phyloP scores from a whole-genome alignment of 441 rosid species.

The Croton laevigatus region DNA sequence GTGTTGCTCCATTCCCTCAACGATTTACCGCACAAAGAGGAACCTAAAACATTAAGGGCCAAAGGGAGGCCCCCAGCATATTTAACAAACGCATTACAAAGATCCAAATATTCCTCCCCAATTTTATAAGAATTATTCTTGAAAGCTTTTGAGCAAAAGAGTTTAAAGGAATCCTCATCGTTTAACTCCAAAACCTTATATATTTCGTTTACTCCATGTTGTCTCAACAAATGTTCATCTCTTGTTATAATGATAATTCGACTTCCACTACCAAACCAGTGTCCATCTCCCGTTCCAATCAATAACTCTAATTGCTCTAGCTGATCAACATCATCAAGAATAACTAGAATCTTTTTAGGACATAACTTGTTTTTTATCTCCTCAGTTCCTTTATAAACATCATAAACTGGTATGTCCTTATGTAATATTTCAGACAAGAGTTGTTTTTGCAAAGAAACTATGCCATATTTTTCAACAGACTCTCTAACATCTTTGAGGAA shows the following conservation, averaged over 20 bases:
- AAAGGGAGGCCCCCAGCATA: too few relatives aligned
- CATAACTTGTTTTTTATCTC: slow-evolving; percentile 2
- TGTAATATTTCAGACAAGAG: slow-evolving; percentile 9
- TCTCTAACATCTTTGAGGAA: neutral
- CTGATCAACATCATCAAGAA: slow-evolving; percentile 24
- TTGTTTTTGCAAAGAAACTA: slow-evolving; percentile 2
- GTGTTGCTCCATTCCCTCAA: too few relatives aligned
- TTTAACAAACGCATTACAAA: too few relatives aligned
- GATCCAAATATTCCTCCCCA: too few relatives aligned
- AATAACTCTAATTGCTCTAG: slow-evolving; percentile 8
- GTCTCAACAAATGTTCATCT: too few relatives aligned
- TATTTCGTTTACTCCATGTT: slow-evolving; percentile 3
- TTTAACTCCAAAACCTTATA: slow-evolving; percentile 1
- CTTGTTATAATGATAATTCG: slow-evolving; percentile 5
- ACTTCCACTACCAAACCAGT: slow-evolving; percentile 28
- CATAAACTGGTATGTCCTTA: too few relatives aligned
- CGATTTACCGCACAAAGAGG: too few relatives aligned
- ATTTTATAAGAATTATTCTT: too few relatives aligned
- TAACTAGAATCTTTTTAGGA: slow-evolving; percentile 6
- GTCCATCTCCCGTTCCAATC: slow-evolving; percentile 7
- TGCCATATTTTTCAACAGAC: neutral
- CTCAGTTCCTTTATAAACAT: neutral
- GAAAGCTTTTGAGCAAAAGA: slow-evolving; percentile 12
- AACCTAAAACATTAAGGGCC: too few relatives aligned
- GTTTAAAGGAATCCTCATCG: neutral